Base-by-base conservation (phyloP, 305 asterid genomes). In the Solanum chacoense region DNA sequence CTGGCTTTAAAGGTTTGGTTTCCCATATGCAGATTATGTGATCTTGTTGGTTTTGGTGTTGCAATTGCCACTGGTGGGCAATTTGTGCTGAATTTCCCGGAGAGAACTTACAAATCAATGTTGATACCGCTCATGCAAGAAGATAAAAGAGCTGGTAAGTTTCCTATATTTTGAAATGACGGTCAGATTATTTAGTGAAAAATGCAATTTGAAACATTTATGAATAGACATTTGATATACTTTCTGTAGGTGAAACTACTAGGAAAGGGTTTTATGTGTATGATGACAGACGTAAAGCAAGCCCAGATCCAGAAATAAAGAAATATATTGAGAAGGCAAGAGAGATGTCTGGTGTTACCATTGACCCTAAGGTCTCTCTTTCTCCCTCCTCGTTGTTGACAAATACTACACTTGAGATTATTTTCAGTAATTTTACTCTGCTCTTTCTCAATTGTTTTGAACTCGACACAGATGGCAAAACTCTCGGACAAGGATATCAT, bases 41-140 rank as follows among this genome's bases (percentile, higher is more conserved):
- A 98, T 90, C 98, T 98, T 88, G 99, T 98, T 78, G 99, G 99
- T 79, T 96, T 98, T 91, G 99, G 99, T 76, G 99, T 96, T 93
- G 99, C 98, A 20, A 74, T 95, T 85, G 99, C 99, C 86, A 96
- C 99, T 9, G 98, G 99, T 8, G 92, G 95, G 42, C 98, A 98
- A 75, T 98, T 94, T 83, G 95, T 96, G 85, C 67, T 96, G 85
- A 96, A 94, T 89, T 98, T 98, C 86, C 98, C 99, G 0, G 99
- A 98, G 89, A 96, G 99, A 88, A 93, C 98, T 32, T 96, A 95
- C 92, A 98, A 95, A 89, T 95, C 99, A 4, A 92, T 95, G 99
- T 89, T 98, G 89, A 94, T 98, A 89, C 98, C 99, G 3, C 92
- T 98, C 92, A 94, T 96, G 99, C 98, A 95, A 89, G 98, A 96